Evolutionary conservation across 1,284 basidiomycete genomes (phyloP).

Genomic region (Laetiporus sulphureus): DNA sequence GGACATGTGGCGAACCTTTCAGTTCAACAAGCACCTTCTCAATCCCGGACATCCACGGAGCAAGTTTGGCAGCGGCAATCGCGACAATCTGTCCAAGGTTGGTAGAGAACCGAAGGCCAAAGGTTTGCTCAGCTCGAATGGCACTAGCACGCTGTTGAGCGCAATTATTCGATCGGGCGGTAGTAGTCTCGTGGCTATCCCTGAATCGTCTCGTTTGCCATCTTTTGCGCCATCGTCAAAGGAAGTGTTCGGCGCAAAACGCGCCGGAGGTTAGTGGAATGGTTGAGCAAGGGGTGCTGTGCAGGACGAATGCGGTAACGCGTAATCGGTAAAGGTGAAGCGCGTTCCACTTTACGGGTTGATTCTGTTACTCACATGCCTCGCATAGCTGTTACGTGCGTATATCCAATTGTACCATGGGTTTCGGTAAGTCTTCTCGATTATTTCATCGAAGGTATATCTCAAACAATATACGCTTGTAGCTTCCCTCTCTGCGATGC

Average conservation of each 20-base stretch:
- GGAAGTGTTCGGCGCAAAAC: conserved; percentile 82
- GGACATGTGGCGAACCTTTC: conserved; percentile 97
- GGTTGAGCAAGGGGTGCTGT: conserved; percentile 93
- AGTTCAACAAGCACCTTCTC: conserved; percentile 88
- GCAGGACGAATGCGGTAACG: conserved; percentile 92
- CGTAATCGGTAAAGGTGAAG: conserved; percentile 79
- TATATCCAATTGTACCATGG: too few relatives aligned
- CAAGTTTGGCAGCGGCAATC: conserved; percentile 93
- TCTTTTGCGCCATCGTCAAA: conserved; percentile 57
- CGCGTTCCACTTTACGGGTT: conserved; percentile 12
- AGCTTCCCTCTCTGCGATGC: too few relatives aligned
- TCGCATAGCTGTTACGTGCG: too few relatives aligned
- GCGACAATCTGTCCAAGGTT: conserved; percentile 74
- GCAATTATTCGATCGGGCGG: conserved; percentile 17
- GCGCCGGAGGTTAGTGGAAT: conserved; percentile 86
- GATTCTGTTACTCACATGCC: too few relatives aligned
- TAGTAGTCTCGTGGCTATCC: conserved; percentile 35
- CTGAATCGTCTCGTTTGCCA: conserved; percentile 45
- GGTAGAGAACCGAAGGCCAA: conserved; percentile 49
- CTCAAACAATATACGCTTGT: too few relatives aligned
- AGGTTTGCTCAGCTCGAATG: conserved; percentile 30
- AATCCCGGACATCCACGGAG: conserved; percentile 81
- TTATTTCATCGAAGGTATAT: too few relatives aligned
- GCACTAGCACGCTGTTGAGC: conserved; percentile 12
- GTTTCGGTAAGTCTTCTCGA: too few relatives aligned